Evolutionary conservation across 306 rosid species (phyloP).

Genomic region (Pachyrhizus erosus): DNA sequence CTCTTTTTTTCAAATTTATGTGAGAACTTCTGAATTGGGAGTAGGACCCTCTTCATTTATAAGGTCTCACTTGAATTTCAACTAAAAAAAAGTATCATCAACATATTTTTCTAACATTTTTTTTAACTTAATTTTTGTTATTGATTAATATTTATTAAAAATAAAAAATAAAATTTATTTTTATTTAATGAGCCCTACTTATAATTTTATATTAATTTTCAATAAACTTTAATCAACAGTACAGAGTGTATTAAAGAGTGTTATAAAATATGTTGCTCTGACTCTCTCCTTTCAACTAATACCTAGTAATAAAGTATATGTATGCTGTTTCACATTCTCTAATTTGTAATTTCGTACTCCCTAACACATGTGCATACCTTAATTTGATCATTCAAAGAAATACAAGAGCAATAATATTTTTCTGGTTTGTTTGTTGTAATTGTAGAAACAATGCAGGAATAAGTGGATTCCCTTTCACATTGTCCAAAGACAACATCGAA

Average conservation of each 20-base stretch:
- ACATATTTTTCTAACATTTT: too few species aligned
- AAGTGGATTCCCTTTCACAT: constrained; percentile 67
- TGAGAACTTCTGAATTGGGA: neutral
- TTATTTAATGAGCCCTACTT: too few species aligned
- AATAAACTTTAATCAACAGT: too few species aligned
- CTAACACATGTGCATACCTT: neutral
- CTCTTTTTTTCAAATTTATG: too few species aligned
- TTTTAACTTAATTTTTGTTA: too few species aligned
- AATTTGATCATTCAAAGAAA: constrained; percentile 17
- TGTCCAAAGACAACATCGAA: constrained; percentile 82
- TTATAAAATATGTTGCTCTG: too few species aligned
- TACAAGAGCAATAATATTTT: constrained; percentile 26
- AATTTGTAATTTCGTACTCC: neutral
- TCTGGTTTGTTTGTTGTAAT: constrained; percentile 39
- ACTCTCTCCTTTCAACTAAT: too few species aligned
- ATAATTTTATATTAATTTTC: too few species aligned
- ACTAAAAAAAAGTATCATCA: too few species aligned
- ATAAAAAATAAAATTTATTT: too few species aligned
- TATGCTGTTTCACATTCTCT: neutral
- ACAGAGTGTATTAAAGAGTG: too few species aligned
- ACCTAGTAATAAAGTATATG: neutral
- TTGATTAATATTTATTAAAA: too few species aligned
- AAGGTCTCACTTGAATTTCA: neutral
- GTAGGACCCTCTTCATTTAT: neutral
- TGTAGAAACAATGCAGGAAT: constrained; percentile 90